Base-by-base conservation (phyloP, 306 rosid genomes). In the Quercus rubra region DNA sequence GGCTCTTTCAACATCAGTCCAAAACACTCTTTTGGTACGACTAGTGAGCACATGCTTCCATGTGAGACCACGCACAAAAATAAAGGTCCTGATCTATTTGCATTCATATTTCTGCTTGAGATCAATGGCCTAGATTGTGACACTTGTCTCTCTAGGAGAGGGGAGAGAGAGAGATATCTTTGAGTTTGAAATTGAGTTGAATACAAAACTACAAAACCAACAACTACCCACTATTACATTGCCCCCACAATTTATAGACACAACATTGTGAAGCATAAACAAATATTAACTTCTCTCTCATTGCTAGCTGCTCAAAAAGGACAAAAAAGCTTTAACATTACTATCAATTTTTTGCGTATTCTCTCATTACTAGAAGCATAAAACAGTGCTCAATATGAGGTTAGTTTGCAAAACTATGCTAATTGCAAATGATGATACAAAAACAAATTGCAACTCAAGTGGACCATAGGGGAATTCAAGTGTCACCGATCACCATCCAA, bases 21-120 rank as follows among this genome's bases (percentile, higher is more conserved):
- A 91, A 91, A 89, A 79, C 83, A 55, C 77, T 85, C 78, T 76
- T 86, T 89, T 83, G 88, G 81, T 67, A 74, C 78, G 33, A 67
- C 71, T 69, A 74, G 82, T 30, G 82, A 75, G 80, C 92, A 88
- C 93, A 82, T 87, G 94, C 92, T 89, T 78, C 86, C 94, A 90
- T 88, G 91, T 89, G 90, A 87, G 31, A 79, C 80, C 86, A 59
- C 76, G 77, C 57, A 49, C 77, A 51, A 75, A 57, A 59, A 54
- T 20, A 83, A 83, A 79, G 80, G 83, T 77, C 25, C 55, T 57
- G 87, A 83, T 89, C 77, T 23, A 19, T 43, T 64, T 56, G 2
- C 19, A 15, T 30, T 55, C 83, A 75, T 46, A 15, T 46, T 25
- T 78, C 20, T 55, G 63, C 3, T 56, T 35, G 14, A 12, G 1